Conservation (phyloP, 129 eudicot genomes). For the Logfia minima region DNA sequence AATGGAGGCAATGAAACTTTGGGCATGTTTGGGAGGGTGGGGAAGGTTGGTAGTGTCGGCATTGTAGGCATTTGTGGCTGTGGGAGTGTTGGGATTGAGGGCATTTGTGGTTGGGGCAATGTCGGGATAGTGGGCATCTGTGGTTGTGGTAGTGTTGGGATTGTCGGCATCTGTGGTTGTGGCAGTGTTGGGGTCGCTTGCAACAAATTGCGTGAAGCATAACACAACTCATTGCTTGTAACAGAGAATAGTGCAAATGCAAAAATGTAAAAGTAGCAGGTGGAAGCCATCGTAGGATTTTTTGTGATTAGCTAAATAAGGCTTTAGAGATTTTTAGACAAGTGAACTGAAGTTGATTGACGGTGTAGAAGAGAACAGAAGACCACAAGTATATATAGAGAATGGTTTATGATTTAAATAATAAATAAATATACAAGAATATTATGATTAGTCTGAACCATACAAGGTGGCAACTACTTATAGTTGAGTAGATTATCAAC, state of each 20-base stretch:
- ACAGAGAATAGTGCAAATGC: background rate
- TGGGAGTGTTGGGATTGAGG: constrained; percentile 25
- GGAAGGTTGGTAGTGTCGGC: constrained; percentile 14
- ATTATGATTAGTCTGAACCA: too few relatives aligned
- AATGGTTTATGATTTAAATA: too few relatives aligned
- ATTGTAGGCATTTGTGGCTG: constrained; percentile 27
- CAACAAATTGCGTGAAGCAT: constrained; percentile 2
- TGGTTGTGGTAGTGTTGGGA: constrained; percentile 5
- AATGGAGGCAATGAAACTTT: constrained; percentile 23
- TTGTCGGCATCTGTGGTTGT: constrained; percentile 13
- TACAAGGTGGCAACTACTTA: too few relatives aligned
- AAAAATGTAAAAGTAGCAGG: background rate
- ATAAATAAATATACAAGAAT: too few relatives aligned
- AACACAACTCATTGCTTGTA: background rate
- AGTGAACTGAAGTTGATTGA: too few relatives aligned
- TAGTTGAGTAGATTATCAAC: too few relatives aligned
- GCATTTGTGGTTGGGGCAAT: constrained; percentile 30
- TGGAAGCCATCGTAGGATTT: constrained; percentile 13
- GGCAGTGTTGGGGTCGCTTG: constrained; percentile 17
- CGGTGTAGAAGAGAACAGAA: too few relatives aligned
- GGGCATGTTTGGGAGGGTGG: constrained; percentile 26
- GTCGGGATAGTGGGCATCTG: constrained; percentile 1
- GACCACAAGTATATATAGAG: too few relatives aligned
- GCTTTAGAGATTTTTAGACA: background rate
- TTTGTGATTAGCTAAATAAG: background rate